These are phyloP conservation scores for Picea glauca DNA, from an alignment of 75 land plant genomes.

Conservation along the genomic window DNA sequence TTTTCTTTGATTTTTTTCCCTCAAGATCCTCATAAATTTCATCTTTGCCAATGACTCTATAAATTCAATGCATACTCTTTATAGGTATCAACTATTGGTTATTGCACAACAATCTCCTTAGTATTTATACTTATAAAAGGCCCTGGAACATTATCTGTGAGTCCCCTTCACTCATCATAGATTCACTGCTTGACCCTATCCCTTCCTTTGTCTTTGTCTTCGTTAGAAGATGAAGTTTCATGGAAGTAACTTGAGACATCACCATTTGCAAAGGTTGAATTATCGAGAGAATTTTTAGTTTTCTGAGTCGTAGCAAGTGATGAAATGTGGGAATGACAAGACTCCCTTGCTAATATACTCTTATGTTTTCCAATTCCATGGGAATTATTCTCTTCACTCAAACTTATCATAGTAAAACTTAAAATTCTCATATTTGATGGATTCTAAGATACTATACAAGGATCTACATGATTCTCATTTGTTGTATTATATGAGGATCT, in stretches of 20 bases:
- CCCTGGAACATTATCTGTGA: slow-evolving; percentile 22
- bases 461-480: no score
- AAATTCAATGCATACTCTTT: slow-evolving; percentile 82
- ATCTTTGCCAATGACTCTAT: slow-evolving; percentile 77
- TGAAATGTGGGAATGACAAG: slow-evolving; percentile 9
- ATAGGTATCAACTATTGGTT: slow-evolving; percentile 55
- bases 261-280: slow-evolving; percentile 30
- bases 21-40: slow-evolving; percentile 66
- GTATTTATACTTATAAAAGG: slow-evolving; percentile 12
- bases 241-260: neutral
- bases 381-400: slow-evolving; percentile 34
- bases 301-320: slow-evolving; percentile 13
- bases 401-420: slow-evolving; percentile 41
- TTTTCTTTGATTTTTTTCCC: slow-evolving; percentile 13
- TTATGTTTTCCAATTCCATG: slow-evolving; percentile 26
- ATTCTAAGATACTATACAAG: neutral
- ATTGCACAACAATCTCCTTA: no score
- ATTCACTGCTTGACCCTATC: neutral
- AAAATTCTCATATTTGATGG: slow-evolving; percentile 16
- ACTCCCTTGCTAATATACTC: slow-evolving; percentile 13
- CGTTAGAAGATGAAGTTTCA: neutral
- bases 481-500: no score
- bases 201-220: neutral
- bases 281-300: slow-evolving; percentile 16
- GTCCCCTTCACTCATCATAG: slow-evolving; percentile 9